Percentiles rank a stretch among this genome's conserved stretches.
phyloP scores from a whole-genome alignment of 148 eudicot species.

The Vaccinium corymbosum region DNA sequence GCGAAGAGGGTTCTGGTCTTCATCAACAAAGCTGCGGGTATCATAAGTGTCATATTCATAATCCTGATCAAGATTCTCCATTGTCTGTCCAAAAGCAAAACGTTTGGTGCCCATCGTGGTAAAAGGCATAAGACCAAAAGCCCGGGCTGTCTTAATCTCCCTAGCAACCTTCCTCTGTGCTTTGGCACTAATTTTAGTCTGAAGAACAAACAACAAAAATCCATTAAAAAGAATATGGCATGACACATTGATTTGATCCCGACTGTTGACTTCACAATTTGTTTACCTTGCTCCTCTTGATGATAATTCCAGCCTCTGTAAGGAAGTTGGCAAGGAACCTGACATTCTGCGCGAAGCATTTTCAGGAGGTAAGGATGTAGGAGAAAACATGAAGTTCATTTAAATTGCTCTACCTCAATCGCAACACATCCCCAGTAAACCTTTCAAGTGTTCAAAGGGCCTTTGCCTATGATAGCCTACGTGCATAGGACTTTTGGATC shows the following conservation, averaged over 20 bases:
- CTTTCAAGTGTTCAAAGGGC: neutral
- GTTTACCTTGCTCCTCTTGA: conserved; percentile 85
- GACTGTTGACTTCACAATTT: neutral
- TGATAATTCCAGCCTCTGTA: conserved; percentile 80
- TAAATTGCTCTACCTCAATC: neutral
- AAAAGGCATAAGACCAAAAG: conserved; percentile 86
- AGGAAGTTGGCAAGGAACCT: conserved; percentile 88
- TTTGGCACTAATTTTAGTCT: conserved; percentile 91
- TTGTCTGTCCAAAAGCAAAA: conserved; percentile 55
- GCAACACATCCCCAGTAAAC: neutral
- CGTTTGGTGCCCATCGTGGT: conserved; percentile 84
- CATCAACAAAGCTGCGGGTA: conserved; percentile 31
- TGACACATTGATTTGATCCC: neutral
- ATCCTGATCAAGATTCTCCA: conserved; percentile 62
- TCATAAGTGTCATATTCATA: conserved; percentile 38
- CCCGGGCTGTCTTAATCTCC: conserved; percentile 93
- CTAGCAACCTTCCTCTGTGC: conserved; percentile 94
- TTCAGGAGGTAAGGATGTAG: neutral
- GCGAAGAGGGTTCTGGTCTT: conserved; percentile 22
- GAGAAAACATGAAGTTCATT: neutral
- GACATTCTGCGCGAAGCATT: conserved; percentile 53
- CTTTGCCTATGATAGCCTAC: neutral
- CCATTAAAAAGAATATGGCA: neutral
- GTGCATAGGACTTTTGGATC: neutral
- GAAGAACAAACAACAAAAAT: conserved; percentile 15